phyloP scores from a whole-genome alignment of 2,329 filamentous ascomycete species.

The Beauveria bassiana region DNA sequence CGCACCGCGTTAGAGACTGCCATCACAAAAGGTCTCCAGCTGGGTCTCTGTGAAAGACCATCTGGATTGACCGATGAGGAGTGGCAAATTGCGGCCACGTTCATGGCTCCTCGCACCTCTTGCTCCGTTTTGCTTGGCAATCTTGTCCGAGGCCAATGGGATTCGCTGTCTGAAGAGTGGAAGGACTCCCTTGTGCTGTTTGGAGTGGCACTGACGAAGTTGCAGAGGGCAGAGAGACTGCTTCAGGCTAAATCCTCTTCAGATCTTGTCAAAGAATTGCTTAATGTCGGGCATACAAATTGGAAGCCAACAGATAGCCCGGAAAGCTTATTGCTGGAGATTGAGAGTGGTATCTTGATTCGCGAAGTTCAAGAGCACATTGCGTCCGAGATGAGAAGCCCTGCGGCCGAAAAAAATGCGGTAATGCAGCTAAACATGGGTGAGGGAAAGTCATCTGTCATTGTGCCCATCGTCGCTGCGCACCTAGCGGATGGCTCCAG shows the following conservation, averaged over 20 bases:
- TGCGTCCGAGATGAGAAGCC: conserved; percentile 45
- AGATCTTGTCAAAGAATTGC: not conserved
- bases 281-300: not conserved
- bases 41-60: not conserved
- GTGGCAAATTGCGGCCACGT: not conserved
- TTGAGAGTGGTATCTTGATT: conserved; percentile 56
- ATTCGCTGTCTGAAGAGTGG: not conserved
- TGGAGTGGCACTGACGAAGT: not conserved
- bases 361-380: conserved; percentile 52
- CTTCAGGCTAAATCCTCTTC: not conserved
- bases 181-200: not conserved
- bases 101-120: not conserved
- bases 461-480: conserved; percentile 55
- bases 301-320: conserved; percentile 25
- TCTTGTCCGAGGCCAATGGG: not conserved
- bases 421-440: conserved; percentile 67
- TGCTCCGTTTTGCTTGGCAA: not conserved
- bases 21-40: not conserved
- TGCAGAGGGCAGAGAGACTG: not conserved
- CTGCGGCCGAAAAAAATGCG: conserved; percentile 32
- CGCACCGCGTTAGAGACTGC: not conserved
- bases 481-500: conserved; percentile 40
- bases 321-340: conserved; percentile 56
- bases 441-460: conserved; percentile 62
- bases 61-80: not conserved